These are phyloP conservation scores for Rosa lucieae DNA, from an alignment of 306 rosid species.

Conservation along the genomic window DNA sequence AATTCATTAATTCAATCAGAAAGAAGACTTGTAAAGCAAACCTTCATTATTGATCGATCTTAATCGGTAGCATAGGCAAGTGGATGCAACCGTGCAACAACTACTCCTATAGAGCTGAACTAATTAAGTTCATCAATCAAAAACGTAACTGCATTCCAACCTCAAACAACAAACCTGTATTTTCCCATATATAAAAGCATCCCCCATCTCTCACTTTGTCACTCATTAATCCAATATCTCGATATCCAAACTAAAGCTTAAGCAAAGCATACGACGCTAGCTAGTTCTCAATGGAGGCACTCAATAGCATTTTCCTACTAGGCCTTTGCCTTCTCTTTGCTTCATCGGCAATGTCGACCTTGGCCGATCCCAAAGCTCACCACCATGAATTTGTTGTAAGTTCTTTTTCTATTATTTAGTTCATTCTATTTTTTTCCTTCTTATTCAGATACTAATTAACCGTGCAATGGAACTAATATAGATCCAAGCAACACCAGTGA, in stretches of 20 bases:
- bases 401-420: not conserved
- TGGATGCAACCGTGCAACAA: constrained; percentile 5
- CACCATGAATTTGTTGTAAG: constrained; percentile 75
- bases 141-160: constrained; percentile 2
- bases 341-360: constrained; percentile 39
- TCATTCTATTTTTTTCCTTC: not conserved
- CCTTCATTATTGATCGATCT: not conserved
- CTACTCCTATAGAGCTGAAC: not conserved
- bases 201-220: not conserved
- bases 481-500: constrained; percentile 87
- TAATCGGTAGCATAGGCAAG: not conserved
- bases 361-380: constrained; percentile 52
- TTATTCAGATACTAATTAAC: not conserved
- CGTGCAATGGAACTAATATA: constrained; percentile 6
- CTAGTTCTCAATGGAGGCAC: not conserved
- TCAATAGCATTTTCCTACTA: constrained; percentile 20
- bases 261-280: not conserved
- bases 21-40: not conserved
- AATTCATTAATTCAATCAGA: not conserved
- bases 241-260: not conserved
- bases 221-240: not conserved
- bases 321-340: constrained; percentile 52
- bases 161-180: not conserved
- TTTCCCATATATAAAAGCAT: not conserved
- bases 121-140: not conserved